Base-by-base conservation (phyloP, 805 yeast genomes). In the Nakazawaea ishiwadae region DNA sequence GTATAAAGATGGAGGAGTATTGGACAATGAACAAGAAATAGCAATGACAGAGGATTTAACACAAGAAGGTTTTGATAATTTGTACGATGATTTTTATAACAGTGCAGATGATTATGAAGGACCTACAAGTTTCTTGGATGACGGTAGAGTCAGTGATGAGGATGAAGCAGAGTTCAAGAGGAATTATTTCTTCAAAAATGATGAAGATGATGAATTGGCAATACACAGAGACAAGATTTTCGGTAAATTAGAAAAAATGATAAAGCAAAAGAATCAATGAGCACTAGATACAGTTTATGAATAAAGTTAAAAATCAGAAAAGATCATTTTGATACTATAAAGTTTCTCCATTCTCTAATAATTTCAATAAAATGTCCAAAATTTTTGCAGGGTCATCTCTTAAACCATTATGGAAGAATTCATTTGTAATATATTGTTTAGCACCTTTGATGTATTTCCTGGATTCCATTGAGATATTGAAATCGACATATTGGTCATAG, bases 191-290 rank as follows among this genome's bases (percentile, higher is more conserved):
- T 81, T 80, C 51, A 65, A 69, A 2, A 57, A 61, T 5, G 88
- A 81, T 42, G 67, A 62, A 29, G 77, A 77, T 23, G 83, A 79
- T 50, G 79, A 77, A 4, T 35, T 79, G 48, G 87, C 87, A 0
- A 66, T 71, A 1, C 81, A 82, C 51, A 59, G 89, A 40, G 88
- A 81, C 51, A 63, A 59, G 36, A 79, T 81, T 4, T 81, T 81
- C 56, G 77, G 77, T 1, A 66, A 64, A 42, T 56, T 82, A 20
- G 76, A 81, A 48, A 61, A 56, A 23, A 72, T 78, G 82, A 72
- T 82, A 14, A 58, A 75, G 27, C 69, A 71, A 44, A 36, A 27
- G 11, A 15, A 18, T 20, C 30, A n/a, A 18, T 17, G 5, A 28
- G 12, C 17, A 19, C n/a, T 18, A 27, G 10, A n/a, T n/a, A n/a